A percentile compares a stretch with the other conserved stretches of the same genome.
Evolutionary conservation across 305 asterid species (phyloP).

Genomic region (Salvia sclarea): DNA sequence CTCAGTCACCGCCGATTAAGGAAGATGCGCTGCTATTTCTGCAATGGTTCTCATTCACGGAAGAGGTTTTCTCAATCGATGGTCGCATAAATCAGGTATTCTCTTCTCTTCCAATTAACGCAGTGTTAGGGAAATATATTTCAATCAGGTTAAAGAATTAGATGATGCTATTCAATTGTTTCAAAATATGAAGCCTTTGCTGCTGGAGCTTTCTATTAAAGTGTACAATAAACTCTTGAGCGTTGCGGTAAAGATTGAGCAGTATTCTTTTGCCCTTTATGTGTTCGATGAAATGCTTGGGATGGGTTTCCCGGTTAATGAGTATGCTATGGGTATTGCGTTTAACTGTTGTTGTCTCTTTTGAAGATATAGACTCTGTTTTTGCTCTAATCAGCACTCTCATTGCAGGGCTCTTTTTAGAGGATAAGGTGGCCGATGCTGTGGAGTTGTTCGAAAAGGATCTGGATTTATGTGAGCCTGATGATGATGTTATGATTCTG

Average conservation of each 20-base stretch:
- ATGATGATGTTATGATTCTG: background rate
- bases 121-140: background rate
- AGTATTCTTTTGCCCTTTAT: background rate
- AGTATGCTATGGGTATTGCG: background rate
- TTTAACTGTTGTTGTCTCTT: slow-evolving; percentile 29
- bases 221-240: background rate
- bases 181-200: background rate
- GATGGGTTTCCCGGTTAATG: background rate
- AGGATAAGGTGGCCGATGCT: background rate
- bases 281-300: slow-evolving; percentile 18
- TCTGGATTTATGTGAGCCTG: background rate
- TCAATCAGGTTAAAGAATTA: background rate
- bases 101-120: no score
- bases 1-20: no score
- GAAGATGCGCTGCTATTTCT: no score
- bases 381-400: slow-evolving; percentile 5
- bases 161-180: background rate
- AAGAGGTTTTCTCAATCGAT: no score
- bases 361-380: background rate
- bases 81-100: no score
- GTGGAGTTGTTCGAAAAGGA: background rate
- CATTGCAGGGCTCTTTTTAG: background rate
- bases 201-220: background rate
- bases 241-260: background rate
- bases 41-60: no score